Evolutionary conservation across 257 asterid species (phyloP).

Genomic region (Nicotiana undulata): DNA sequence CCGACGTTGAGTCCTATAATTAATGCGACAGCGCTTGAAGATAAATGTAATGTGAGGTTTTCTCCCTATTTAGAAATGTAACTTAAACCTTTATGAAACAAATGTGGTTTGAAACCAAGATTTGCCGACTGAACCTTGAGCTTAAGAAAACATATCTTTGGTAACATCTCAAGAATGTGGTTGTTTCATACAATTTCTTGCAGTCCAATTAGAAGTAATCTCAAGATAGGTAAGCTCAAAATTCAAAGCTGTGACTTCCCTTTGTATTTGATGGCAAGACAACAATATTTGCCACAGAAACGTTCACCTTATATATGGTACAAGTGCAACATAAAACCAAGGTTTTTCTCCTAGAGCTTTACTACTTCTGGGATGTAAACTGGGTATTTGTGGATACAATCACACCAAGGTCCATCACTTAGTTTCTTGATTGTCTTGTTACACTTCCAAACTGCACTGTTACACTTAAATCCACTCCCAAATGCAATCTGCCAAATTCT

Average conservation of each 20-base stretch:
- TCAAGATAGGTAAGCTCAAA: too few relatives aligned
- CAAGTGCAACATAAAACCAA: background rate
- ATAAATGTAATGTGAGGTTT: background rate
- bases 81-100: background rate
- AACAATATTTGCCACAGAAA: too few relatives aligned
- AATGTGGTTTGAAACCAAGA: background rate
- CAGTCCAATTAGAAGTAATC: background rate
- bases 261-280: too few relatives aligned
- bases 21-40: background rate
- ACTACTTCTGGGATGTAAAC: background rate
- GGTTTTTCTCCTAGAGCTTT: background rate
- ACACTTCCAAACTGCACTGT: slow-evolving; percentile 34
- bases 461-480: slow-evolving; percentile 37
- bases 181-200: background rate
- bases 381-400: slow-evolving; percentile 11
- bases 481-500: slow-evolving; percentile 26
- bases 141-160: background rate
- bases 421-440: slow-evolving; percentile 9
- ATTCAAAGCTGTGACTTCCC: too few relatives aligned
- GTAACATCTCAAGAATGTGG: background rate
- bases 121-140: background rate
- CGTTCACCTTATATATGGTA: too few relatives aligned
- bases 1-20: slow-evolving; percentile 28
- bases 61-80: background rate
- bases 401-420: slow-evolving; percentile 4